phyloP scores from a whole-genome alignment of 176 grass and related monocot species.

The Aegilops bicornis region DNA sequence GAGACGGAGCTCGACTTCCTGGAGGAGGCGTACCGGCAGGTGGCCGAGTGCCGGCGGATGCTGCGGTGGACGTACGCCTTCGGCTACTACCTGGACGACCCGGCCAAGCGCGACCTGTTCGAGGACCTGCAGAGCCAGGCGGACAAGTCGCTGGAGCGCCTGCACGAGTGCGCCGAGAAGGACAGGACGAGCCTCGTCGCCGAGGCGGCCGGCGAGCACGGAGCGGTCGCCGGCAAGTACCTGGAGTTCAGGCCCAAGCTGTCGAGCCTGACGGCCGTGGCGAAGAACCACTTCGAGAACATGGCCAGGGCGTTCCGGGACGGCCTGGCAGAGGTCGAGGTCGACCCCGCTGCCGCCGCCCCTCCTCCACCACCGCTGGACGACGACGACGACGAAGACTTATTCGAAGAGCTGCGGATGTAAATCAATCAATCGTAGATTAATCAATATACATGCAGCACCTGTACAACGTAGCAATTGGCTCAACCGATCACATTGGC shows the following conservation, averaged over 20 bases:
- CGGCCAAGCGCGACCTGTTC: background rate
- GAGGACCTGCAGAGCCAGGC: conserved; percentile 8
- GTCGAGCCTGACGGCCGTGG: background rate
- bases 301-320: background rate
- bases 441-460: background rate
- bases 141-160: conserved; percentile 15
- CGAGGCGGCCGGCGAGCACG: background rate
- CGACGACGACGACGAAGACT: background rate
- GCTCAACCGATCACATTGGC: too few relatives aligned
- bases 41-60: conserved; percentile 29
- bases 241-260: background rate
- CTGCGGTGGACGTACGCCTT: conserved; percentile 28
- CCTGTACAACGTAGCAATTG: too few relatives aligned
- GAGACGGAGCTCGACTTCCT: conserved; percentile 5
- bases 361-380: background rate
- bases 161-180: conserved; percentile 27
- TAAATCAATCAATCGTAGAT: background rate
- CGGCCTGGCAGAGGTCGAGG: background rate
- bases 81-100: background rate
- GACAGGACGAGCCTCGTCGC: background rate
- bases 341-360: background rate
- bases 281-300: conserved; percentile 1
- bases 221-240: background rate
- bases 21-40: conserved; percentile 17
- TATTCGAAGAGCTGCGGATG: background rate